Conservation (phyloP, 1,284 basidiomycete genomes). For the Cryptococcus sp. region DNA sequence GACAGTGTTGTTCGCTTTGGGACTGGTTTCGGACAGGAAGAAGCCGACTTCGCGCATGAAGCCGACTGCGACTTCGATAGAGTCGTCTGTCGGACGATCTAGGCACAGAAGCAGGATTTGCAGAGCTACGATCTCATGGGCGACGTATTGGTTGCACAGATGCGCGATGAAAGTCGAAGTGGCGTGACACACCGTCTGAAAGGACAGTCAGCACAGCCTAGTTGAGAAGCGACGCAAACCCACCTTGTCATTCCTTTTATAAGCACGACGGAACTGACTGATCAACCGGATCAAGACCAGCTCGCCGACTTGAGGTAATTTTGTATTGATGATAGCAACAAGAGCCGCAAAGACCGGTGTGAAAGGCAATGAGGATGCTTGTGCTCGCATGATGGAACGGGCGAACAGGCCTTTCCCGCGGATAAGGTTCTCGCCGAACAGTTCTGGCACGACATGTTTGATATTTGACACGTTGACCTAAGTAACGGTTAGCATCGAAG, state of each 20-base stretch:
- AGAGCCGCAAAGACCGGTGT: conserved; percentile 96
- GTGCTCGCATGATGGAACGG: conserved; percentile 96
- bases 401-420: conserved; percentile 86
- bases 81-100: conserved; percentile 94
- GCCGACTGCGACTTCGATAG: conserved; percentile 95
- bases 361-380: conserved; percentile 93
- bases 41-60: conserved; percentile 97
- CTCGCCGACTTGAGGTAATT: conserved; percentile 95
- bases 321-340: conserved; percentile 94
- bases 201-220: conserved; percentile 6
- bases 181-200: conserved; percentile 84
- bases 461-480: conserved; percentile 89
- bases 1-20: conserved; percentile 88
- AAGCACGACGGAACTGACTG: conserved; percentile 91
- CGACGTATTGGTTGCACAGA: conserved; percentile 93
- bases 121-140: conserved; percentile 90
- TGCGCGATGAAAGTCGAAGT: conserved; percentile 96
- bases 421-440: conserved; percentile 89
- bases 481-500: neutral
- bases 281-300: conserved; percentile 83
- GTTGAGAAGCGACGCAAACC: conserved; percentile 36
- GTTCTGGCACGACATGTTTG: conserved; percentile 92
- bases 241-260: conserved; percentile 97
- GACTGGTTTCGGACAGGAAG: conserved; percentile 89
- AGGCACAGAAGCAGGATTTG: conserved; percentile 93